A percentile compares a stretch with the other conserved stretches of the same genome.
Conservation (phyloP, 2,329 filamentous ascomycete genomes). For the Aspergillus hiratsukae region DNA sequence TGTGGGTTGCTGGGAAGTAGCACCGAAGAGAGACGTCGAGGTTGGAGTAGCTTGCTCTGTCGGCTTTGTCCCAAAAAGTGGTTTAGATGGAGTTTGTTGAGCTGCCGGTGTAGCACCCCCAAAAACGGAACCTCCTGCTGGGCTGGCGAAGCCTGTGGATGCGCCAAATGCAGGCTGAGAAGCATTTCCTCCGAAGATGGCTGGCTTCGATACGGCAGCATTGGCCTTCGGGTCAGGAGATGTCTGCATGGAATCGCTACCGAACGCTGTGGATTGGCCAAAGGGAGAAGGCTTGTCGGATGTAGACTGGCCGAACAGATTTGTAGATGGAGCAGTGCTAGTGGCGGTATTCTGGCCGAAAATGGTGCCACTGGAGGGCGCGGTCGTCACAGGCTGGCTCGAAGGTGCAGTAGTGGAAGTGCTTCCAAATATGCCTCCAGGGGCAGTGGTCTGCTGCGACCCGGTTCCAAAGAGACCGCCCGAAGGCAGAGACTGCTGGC, state of each 20-base stretch:
- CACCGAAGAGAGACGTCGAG: slow-evolving; percentile 27
- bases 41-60: slow-evolving; percentile 14
- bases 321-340: slow-evolving; percentile 13
- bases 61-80: slow-evolving; percentile 20
- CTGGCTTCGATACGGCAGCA: slow-evolving; percentile 13
- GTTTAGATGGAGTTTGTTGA: slow-evolving; percentile 15
- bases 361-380: slow-evolving; percentile 14
- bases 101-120: slow-evolving; percentile 15
- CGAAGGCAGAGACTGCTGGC: slow-evolving; percentile 19
- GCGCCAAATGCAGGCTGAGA: slow-evolving; percentile 15
- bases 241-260: slow-evolving; percentile 30
- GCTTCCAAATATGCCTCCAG: slow-evolving; percentile 16
- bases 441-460: slow-evolving; percentile 9
- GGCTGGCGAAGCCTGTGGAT: slow-evolving; percentile 11
- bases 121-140: slow-evolving; percentile 15
- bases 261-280: slow-evolving; percentile 21
- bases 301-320: slow-evolving; percentile 20
- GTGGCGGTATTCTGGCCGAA: slow-evolving; percentile 18
- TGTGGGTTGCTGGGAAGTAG: slow-evolving; percentile 14
- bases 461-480: slow-evolving; percentile 17
- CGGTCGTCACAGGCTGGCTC: slow-evolving; percentile 12
- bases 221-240: slow-evolving; percentile 27
- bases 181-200: slow-evolving; percentile 18
- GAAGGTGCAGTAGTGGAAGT: slow-evolving; percentile 9
- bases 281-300: slow-evolving; percentile 22